A percentile compares a stretch with the other conserved stretches of the same genome.
Evolutionary conservation across 148 eudicot genomes (phyloP).

Genomic region (Silene conica): DNA sequence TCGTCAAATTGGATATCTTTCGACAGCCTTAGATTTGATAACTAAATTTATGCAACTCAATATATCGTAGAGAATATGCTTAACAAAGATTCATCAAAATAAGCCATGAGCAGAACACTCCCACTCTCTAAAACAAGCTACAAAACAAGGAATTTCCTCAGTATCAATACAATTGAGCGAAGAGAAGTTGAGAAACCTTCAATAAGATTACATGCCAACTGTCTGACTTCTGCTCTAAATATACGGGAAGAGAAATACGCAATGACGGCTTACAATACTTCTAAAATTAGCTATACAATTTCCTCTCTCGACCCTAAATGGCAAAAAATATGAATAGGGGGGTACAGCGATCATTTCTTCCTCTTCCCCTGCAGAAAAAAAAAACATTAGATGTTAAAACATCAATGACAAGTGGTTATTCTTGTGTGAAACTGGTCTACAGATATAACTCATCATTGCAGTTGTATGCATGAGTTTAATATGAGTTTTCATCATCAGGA

Average conservation of each 20-base stretch:
- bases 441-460: neutral
- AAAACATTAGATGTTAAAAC: neutral
- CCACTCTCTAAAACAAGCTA: no score
- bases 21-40: no score
- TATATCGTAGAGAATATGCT: no score
- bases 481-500: neutral
- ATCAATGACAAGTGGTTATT: neutral
- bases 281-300: neutral
- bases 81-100: no score
- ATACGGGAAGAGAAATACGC: neutral
- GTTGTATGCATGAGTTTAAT: neutral
- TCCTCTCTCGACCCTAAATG: neutral
- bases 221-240: neutral
- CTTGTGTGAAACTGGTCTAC: neutral
- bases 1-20: no score
- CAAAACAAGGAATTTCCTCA: no score
- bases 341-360: slow-evolving; percentile 31
- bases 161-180: neutral
- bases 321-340: neutral
- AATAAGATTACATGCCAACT: neutral
- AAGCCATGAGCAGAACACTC: neutral
- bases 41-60: no score
- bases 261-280: neutral
- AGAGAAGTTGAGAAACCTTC: no score
- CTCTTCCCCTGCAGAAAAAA: slow-evolving; percentile 50